phyloP scores from a whole-genome alignment of 805 yeast species.

The Candida vartiovaarae region DNA sequence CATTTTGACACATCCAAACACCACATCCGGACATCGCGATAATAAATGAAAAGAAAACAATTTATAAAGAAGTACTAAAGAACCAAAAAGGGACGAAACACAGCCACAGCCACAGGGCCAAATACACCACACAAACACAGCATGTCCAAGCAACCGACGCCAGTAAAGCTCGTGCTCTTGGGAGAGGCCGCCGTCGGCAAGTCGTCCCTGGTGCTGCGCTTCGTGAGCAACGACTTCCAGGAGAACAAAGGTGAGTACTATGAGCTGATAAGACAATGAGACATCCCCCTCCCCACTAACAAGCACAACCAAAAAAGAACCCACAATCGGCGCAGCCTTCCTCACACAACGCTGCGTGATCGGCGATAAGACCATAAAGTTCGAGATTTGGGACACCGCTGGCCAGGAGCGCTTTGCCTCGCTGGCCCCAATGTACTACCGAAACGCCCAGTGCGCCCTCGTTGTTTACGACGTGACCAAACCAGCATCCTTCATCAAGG shows the following conservation, averaged over 20 bases:
- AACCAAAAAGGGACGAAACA: no score
- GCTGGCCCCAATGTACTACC: conserved; percentile 93
- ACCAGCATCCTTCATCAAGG: conserved; percentile 90
- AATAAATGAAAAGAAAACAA: no score
- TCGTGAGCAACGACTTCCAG: conserved; percentile 92
- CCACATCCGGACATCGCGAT: no score
- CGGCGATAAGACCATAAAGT: conserved; percentile 80
- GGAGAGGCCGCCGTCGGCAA: conserved; percentile 99
- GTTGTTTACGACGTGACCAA: conserved; percentile 95
- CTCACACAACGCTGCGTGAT: conserved; percentile 89
- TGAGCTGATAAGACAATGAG: not conserved
- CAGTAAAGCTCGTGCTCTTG: conserved; percentile 82
- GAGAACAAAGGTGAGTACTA: conserved; percentile 60
- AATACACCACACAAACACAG: not conserved
- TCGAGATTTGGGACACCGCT: conserved; percentile 94
- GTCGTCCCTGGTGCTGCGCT: conserved; percentile 84
- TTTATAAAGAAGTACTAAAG: no score
- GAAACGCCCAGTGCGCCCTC: conserved; percentile 95
- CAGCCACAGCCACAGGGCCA: no score
- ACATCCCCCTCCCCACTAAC: not conserved
- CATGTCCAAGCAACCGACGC: conserved; percentile 40
- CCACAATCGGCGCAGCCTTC: conserved; percentile 97
- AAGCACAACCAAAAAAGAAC: conserved; percentile 41
- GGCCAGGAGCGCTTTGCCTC: conserved; percentile 97
- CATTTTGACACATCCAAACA: no score